Conservation (phyloP, 148 eudicot genomes). For the Mesembryanthemum crystallinum region DNA sequence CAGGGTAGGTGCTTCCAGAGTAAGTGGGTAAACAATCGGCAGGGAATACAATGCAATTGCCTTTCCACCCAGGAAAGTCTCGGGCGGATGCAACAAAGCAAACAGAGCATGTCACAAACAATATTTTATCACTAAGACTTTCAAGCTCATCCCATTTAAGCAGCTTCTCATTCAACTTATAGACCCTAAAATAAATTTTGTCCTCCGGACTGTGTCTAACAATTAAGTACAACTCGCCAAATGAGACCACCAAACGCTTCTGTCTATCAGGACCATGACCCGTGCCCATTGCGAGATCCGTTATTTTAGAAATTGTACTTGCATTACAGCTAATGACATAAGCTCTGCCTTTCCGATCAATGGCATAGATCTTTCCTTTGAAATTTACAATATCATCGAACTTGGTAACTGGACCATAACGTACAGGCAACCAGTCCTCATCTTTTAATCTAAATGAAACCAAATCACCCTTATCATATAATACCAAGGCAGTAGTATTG, state of each 20-base stretch:
- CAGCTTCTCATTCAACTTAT: conserved; percentile 15
- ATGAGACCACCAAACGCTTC: conserved; percentile 21
- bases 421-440: conserved; percentile 4
- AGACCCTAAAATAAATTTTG: conserved; percentile 16
- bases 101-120: conserved; percentile 23
- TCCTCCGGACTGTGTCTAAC: conserved; percentile 14
- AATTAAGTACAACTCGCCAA: conserved; percentile 21
- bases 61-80: conserved; percentile 26
- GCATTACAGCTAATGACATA: conserved; percentile 4
- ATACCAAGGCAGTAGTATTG: conserved; percentile 12
- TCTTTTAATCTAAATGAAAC: conserved; percentile 1
- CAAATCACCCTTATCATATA: conserved; percentile 11
- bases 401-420: conserved; percentile 22
- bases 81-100: conserved; percentile 17
- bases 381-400: conserved; percentile 23
- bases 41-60: conserved; percentile 24
- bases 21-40: conserved; percentile 15
- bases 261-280: conserved; percentile 9
- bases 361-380: conserved; percentile 15
- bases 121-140: conserved; percentile 14
- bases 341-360: conserved; percentile 29
- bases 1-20: conserved; percentile 15
- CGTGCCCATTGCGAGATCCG: background rate
- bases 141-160: conserved; percentile 22
- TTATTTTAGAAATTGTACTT: background rate